phyloP scores from a whole-genome alignment of 2,329 filamentous ascomycete species.

The Pestalotiopsis fici region DNA sequence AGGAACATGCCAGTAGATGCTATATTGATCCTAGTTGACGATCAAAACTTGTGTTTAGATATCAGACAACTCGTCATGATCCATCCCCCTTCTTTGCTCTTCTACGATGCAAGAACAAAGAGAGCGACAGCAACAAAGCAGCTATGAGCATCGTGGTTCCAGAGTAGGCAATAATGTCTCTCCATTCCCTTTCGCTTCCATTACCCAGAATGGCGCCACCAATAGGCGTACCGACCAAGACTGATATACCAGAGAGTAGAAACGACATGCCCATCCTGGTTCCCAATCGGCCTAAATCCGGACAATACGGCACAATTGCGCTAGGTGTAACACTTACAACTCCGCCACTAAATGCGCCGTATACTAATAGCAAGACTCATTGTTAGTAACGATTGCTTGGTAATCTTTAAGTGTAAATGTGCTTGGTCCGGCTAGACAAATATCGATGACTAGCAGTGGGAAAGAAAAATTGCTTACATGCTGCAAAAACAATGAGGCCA shows the following conservation, averaged over 20 bases:
- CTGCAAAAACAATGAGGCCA: constrained; percentile 28
- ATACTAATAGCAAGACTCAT: constrained; percentile 23
- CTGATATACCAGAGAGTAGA: constrained; percentile 39
- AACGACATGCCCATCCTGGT: constrained; percentile 44
- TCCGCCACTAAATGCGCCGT: constrained; percentile 36
- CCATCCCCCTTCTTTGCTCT: neutral
- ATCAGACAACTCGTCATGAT: neutral
- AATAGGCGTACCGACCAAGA: constrained; percentile 52
- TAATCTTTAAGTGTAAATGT: no score
- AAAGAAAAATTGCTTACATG: neutral
- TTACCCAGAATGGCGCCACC: constrained; percentile 46
- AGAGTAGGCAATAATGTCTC: constrained; percentile 31
- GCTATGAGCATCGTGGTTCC: constrained; percentile 29
- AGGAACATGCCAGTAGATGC: no score
- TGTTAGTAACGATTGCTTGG: neutral
- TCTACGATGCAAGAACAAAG: constrained; percentile 20
- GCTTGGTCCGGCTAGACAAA: neutral
- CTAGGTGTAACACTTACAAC: constrained; percentile 32
- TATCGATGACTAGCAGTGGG: neutral
- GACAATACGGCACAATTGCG: constrained; percentile 22
- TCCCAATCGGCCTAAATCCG: constrained; percentile 29
- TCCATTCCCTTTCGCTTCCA: constrained; percentile 28
- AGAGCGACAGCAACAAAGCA: constrained; percentile 17
- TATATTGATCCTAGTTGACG: no score
- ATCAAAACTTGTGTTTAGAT: neutral